Evolutionary conservation across 75 land plant genomes (phyloP).

Genomic region (Pinus albicaulis): DNA sequence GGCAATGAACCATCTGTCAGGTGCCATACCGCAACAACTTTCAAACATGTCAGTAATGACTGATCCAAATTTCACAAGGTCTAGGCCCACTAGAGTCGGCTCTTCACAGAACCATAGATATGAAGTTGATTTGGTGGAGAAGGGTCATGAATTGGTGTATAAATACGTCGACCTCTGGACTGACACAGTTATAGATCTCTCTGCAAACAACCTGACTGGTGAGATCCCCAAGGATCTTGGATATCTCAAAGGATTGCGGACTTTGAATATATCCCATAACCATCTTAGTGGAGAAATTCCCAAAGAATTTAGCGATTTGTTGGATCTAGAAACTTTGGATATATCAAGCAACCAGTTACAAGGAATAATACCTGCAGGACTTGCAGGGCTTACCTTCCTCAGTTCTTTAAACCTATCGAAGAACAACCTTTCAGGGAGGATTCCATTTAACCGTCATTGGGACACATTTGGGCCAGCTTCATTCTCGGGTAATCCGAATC

Average conservation of each 20-base stretch:
- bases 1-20: conserved; percentile 58
- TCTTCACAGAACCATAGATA: conserved; percentile 24
- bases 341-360: conserved; percentile 47
- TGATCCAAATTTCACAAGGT: neutral
- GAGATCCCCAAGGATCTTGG: conserved; percentile 44
- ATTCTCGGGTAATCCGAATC: conserved; percentile 29
- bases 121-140: conserved; percentile 24
- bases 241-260: conserved; percentile 20
- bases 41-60: conserved; percentile 33
- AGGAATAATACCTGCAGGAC: conserved; percentile 44
- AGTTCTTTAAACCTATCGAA: conserved; percentile 40
- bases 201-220: conserved; percentile 45
- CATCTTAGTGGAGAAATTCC: conserved; percentile 49
- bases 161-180: conserved; percentile 24
- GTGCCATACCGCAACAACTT: conserved; percentile 28
- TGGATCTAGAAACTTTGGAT: conserved; percentile 55
- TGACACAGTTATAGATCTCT: conserved; percentile 50
- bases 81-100: neutral
- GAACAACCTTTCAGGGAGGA: conserved; percentile 44
- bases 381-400: neutral
- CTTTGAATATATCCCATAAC: conserved; percentile 53
- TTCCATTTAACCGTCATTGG: conserved; percentile 48
- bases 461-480: conserved; percentile 39
- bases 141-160: conserved; percentile 40
- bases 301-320: conserved; percentile 25